These are phyloP conservation scores for Termitomyces sp. DNA, from an alignment of 768 basidiomycete species.

Conservation along the genomic window DNA sequence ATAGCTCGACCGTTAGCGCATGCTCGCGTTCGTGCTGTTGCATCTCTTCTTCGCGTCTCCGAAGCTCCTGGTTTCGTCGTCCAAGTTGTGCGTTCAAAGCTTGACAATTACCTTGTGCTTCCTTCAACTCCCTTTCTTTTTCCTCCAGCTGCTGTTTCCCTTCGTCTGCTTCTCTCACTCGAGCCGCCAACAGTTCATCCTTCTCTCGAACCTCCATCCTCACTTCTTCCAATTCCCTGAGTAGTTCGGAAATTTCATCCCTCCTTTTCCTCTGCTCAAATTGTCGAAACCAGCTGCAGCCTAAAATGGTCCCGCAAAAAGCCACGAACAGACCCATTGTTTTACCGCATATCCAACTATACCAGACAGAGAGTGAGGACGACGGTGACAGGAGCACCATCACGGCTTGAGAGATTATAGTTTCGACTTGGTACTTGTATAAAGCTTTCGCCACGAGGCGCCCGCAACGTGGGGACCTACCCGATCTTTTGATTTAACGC, in stretches of 20 bases:
- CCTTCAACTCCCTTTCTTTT: slow-evolving; percentile 8
- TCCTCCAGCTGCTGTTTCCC: slow-evolving; percentile 12
- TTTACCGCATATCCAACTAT: slow-evolving; percentile 13
- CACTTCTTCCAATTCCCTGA: slow-evolving; percentile 10
- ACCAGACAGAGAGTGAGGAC: slow-evolving; percentile 14
- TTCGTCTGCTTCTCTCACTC: slow-evolving; percentile 12
- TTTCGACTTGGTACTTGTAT: slow-evolving; percentile 12
- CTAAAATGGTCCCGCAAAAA: slow-evolving; percentile 10
- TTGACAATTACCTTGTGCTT: not conserved
- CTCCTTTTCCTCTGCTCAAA: not conserved
- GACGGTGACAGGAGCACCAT: slow-evolving; percentile 11
- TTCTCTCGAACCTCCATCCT: slow-evolving; percentile 9
- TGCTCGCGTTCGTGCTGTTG: slow-evolving; percentile 9
- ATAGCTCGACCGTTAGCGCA: slow-evolving; percentile 10
- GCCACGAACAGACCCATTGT: slow-evolving; percentile 24
- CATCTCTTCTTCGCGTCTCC: slow-evolving; percentile 1
- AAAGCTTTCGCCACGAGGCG: slow-evolving; percentile 23
- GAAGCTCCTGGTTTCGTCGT: slow-evolving; percentile 7
- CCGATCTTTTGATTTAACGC: slow-evolving; percentile 12
- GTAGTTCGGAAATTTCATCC: slow-evolving; percentile 12
- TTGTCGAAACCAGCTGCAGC: not conserved
- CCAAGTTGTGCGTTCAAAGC: slow-evolving; percentile 7
- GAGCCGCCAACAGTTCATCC: slow-evolving; percentile 13
- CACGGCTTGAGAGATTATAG: slow-evolving; percentile 3
- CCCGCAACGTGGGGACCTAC: slow-evolving; percentile 23